Evolutionary conservation across 2,329 filamentous ascomycete species (phyloP), one percentile per base, ranked within the genome.

Genomic region (Colletotrichum tropicale): DNA sequence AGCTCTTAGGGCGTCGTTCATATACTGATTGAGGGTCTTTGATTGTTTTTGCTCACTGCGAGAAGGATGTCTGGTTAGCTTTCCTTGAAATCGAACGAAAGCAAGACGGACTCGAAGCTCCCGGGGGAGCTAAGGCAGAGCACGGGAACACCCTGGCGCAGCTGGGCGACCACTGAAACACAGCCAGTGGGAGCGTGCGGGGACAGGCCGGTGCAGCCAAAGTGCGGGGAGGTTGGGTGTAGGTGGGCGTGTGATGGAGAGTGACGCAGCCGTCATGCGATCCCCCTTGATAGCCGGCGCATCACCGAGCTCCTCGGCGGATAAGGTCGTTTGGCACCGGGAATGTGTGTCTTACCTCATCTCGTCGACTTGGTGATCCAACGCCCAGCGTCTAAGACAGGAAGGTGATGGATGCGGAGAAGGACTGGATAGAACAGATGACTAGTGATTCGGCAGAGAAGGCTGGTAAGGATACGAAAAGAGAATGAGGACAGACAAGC

Each of bases 181-280:
- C 28, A 72, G 43, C 74, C 74, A 76, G 70, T 74, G 48, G 70
- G 74, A 76, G 74, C 70, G 74, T 74, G 74, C 74, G 74, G 70
- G 74, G 58, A 60, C 58, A 66, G 32, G 48, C 34, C 34, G 70
- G 70, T 74, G 74, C 74, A 65, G 65, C 72, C 70, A 48, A 66
- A 77, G 64, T 75, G 65, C 55, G 70, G 76, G 72, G 70, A 68
- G 76, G 60, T 73, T 78, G 16, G 70, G 58, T 21, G 71, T 55
- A 61, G 43, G 36, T 78, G 2, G 80, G 56, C 43, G 67, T 74
- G 66, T 70, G 66, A 60, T 65, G 48, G 60, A 71, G 32, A 67
- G 70, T 76, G 74, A 76, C 74, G 74, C 74, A 76, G 74, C 74
- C 70, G 73, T 73, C 64, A 69, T 68, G 70, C 74, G 74, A 76